Conservation (phyloP, 768 basidiomycete species). For the Gloeostereum incarnatum region DNA sequence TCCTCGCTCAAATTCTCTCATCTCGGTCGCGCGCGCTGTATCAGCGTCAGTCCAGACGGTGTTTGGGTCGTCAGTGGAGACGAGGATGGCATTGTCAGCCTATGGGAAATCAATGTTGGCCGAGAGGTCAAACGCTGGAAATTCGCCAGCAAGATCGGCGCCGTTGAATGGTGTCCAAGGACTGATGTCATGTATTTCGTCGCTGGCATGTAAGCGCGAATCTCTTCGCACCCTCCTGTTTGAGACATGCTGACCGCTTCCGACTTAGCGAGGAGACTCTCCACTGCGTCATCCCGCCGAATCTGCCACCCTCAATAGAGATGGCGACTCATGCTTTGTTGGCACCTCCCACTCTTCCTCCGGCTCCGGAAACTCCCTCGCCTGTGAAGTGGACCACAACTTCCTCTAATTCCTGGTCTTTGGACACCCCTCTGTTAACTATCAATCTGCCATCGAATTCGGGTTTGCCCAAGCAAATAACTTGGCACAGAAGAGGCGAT, state of each 20-base stretch:
- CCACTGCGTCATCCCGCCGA: conserved; percentile 74
- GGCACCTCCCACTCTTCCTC: conserved; percentile 56
- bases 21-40: conserved; percentile 57
- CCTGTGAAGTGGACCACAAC: conserved; percentile 62
- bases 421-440: conserved; percentile 50
- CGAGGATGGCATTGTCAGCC: conserved; percentile 73
- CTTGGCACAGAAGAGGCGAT: conserved; percentile 93
- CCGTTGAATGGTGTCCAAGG: conserved; percentile 91
- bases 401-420: conserved; percentile 32
- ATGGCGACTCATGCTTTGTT: conserved; percentile 53
- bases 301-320: conserved; percentile 50
- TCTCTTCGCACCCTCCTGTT: conserved; percentile 3
- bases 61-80: conserved; percentile 90
- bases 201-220: conserved; percentile 60
- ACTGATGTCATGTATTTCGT: conserved; percentile 72
- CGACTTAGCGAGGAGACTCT: conserved; percentile 68
- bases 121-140: conserved; percentile 83
- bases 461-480: conserved; percentile 67
- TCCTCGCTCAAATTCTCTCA: conserved; percentile 67
- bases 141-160: conserved; percentile 69
- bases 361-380: conserved; percentile 45
- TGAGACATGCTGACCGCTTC: conserved; percentile 9
- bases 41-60: conserved; percentile 81
- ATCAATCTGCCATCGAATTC: conserved; percentile 55
- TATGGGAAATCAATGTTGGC: conserved; percentile 92